Conservation (phyloP, 2,329 filamentous ascomycete species). For the Colletotrichum kahawae region DNA sequence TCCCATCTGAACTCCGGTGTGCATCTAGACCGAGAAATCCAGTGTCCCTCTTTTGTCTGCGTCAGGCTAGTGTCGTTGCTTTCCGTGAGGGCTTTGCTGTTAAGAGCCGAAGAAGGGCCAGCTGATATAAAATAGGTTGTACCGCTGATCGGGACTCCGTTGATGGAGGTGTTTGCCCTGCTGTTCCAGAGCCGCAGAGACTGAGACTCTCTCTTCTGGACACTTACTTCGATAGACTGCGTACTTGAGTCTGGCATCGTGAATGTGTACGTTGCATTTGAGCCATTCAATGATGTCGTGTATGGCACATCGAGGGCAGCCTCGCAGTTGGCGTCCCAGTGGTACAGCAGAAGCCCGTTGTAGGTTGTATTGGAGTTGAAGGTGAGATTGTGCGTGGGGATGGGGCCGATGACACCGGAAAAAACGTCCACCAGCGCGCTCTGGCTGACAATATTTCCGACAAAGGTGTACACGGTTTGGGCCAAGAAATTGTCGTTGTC, state of each 20-base stretch:
- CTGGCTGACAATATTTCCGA: constrained; percentile 2
- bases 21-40: background rate
- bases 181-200: background rate
- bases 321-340: constrained; percentile 7
- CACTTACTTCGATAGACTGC: background rate
- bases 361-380: constrained; percentile 3
- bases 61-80: background rate
- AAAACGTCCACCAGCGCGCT: constrained; percentile 3
- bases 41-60: background rate
- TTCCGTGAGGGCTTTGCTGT: too few species aligned
- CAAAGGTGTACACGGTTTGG: background rate
- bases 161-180: background rate
- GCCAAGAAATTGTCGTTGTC: background rate
- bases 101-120: background rate
- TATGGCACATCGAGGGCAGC: background rate
- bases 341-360: background rate
- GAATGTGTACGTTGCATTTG: background rate
- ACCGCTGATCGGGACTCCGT: background rate
- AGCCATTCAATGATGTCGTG: background rate
- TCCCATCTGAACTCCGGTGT: background rate
- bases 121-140: constrained; percentile 2
- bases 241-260: background rate
- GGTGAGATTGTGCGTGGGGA: background rate
- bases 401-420: background rate
- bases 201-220: background rate